Percentiles rank a stretch among this genome's conserved stretches.
Conservation (phyloP, 2,329 filamentous ascomycete genomes). For the Fusarium albosuccineum region DNA sequence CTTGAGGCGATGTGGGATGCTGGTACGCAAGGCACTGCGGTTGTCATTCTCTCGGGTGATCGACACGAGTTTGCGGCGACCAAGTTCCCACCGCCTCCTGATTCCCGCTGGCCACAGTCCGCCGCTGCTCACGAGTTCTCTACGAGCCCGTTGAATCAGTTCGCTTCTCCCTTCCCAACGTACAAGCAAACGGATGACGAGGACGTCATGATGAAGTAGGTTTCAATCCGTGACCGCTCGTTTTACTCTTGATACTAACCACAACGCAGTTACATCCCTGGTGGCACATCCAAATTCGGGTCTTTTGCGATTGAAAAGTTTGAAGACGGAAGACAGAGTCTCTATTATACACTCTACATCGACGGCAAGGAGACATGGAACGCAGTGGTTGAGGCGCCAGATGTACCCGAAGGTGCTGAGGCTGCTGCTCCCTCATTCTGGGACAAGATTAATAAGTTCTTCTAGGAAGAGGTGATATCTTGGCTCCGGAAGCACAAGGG, state of each 20-base stretch:
- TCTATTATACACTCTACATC: constrained; percentile 86
- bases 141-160: constrained; percentile 91
- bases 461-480: constrained; percentile 13
- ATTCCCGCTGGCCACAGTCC: constrained; percentile 71
- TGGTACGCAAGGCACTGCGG: constrained; percentile 78
- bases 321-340: constrained; percentile 68
- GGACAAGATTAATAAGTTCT: constrained; percentile 54
- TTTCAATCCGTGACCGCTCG: constrained; percentile 36
- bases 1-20: constrained; percentile 95
- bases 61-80: constrained; percentile 98
- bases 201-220: constrained; percentile 87
- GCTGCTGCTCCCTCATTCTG: constrained; percentile 59
- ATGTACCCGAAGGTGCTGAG: constrained; percentile 43
- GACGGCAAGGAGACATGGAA: constrained; percentile 86
- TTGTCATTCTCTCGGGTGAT: constrained; percentile 89
- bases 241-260: constrained; percentile 5
- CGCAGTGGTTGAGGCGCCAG: constrained; percentile 64
- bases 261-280: constrained; percentile 75
- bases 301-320: constrained; percentile 76
- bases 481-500: background rate
- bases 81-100: constrained; percentile 73
- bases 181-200: constrained; percentile 86
- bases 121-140: constrained; percentile 90
- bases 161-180: constrained; percentile 86
- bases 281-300: constrained; percentile 91